These are phyloP conservation scores for Porphyrellus cyaneotinctus DNA, from an alignment of 768 basidiomycete genomes.

Conservation along the genomic window DNA sequence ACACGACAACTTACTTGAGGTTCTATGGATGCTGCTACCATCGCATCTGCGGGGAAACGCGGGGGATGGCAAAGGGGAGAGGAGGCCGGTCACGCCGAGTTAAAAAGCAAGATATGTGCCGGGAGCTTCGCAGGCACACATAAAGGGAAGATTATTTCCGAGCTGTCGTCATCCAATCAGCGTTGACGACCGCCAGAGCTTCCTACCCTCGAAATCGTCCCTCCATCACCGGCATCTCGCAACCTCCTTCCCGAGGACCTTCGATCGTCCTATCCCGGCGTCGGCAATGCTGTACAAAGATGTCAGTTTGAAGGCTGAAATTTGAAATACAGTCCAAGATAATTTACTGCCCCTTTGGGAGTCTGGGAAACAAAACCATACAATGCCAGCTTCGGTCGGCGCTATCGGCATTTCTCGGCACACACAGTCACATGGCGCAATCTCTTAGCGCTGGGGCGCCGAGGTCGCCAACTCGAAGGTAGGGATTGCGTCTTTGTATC, in stretches of 20 bases:
- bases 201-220: neutral
- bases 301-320: neutral
- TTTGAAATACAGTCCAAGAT: neutral
- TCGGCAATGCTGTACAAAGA: neutral
- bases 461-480: no score
- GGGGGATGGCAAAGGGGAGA: neutral
- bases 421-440: neutral
- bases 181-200: slow-evolving; percentile 1
- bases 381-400: neutral
- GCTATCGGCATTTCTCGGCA: neutral
- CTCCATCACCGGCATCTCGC: neutral
- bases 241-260: neutral
- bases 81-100: neutral
- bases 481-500: no score
- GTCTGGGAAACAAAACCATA: neutral
- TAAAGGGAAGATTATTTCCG: slow-evolving; percentile 17
- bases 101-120: slow-evolving; percentile 15
- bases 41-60: slow-evolving; percentile 13
- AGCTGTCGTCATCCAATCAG: slow-evolving; percentile 14
- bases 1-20: slow-evolving; percentile 11
- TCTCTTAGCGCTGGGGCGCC: neutral
- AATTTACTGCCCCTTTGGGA: neutral
- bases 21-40: slow-evolving; percentile 15
- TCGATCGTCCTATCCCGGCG: no score
- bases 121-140: slow-evolving; percentile 10